These are phyloP conservation scores for Tagetes erecta DNA, from an alignment of 129 eudicot species.

Conservation along the genomic window DNA sequence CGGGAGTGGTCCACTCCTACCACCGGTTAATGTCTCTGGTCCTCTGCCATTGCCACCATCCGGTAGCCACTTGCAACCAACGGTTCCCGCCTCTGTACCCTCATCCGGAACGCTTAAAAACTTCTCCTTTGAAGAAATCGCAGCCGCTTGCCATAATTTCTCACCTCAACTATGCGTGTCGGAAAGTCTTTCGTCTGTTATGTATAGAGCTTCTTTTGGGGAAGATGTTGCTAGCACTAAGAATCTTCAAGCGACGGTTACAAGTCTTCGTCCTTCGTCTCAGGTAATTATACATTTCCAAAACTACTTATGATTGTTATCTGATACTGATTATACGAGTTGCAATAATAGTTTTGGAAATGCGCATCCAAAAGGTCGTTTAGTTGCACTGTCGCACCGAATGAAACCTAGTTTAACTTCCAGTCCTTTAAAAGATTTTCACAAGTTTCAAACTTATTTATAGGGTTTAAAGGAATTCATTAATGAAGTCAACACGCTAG, in stretches of 20 bases:
- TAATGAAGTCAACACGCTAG: constrained; percentile 75
- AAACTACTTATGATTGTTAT: background rate
- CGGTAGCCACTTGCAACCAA: constrained; percentile 33
- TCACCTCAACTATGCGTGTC: constrained; percentile 75
- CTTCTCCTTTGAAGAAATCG: constrained; percentile 77
- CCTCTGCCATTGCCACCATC: constrained; percentile 70
- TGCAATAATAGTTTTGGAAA: background rate
- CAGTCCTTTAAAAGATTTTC: constrained; percentile 8
- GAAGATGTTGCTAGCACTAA: constrained; percentile 54
- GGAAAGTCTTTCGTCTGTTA: constrained; percentile 76
- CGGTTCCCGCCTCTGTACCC: constrained; percentile 39
- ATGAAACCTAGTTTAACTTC: background rate
- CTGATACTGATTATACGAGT: no score
- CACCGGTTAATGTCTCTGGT: constrained; percentile 50
- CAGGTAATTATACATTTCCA: constrained; percentile 45
- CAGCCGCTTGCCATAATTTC: constrained; percentile 82
- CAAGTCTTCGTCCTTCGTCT: constrained; percentile 74
- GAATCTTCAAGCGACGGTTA: constrained; percentile 84
- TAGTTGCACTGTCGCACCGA: background rate
- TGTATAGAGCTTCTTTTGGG: constrained; percentile 71
- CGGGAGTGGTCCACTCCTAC: constrained; percentile 51
- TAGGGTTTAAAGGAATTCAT: constrained; percentile 85
- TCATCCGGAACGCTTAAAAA: constrained; percentile 49
- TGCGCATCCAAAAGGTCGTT: background rate
- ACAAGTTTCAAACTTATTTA: background rate